Evolutionary conservation across 495 filamentous ascomycete genomes (phyloP).

Genomic region (Tuber indicum): DNA sequence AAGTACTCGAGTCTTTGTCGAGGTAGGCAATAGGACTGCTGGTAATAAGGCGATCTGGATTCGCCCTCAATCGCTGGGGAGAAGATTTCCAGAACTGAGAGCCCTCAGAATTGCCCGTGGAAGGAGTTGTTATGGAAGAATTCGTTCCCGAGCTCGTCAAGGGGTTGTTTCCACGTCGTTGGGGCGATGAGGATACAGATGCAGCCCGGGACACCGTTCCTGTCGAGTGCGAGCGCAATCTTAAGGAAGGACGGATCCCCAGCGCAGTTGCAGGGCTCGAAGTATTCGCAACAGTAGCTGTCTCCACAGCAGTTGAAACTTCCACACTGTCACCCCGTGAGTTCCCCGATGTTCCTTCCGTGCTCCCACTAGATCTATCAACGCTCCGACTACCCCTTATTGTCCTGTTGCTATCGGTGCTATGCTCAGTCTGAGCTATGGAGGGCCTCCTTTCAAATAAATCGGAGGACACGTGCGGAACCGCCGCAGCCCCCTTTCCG

Average conservation of each 20-base stretch:
- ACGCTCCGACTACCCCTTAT: slow-evolving; percentile 29
- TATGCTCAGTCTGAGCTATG: slow-evolving; percentile 19
- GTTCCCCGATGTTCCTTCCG: slow-evolving; percentile 21
- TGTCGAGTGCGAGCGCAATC: slow-evolving; percentile 27
- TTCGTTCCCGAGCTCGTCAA: slow-evolving; percentile 31
- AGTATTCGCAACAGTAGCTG: slow-evolving; percentile 8
- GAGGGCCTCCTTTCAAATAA: slow-evolving; percentile 25
- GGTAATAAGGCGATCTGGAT: slow-evolving; percentile 12
- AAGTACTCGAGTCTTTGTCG: slow-evolving; percentile 4
- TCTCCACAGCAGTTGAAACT: slow-evolving; percentile 16
- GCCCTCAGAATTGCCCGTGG: slow-evolving; percentile 32
- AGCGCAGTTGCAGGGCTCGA: slow-evolving; percentile 26
- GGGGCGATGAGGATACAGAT: slow-evolving; percentile 27
- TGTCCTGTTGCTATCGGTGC: slow-evolving; percentile 17
- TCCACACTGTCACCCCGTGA: slow-evolving; percentile 24
- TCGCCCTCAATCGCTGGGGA: slow-evolving; percentile 16
- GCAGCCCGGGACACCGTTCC: slow-evolving; percentile 16
- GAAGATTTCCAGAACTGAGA: slow-evolving; percentile 36
- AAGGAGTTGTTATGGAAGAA: slow-evolving; percentile 31
- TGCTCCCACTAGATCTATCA: slow-evolving; percentile 24
- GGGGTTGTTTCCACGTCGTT: slow-evolving; percentile 29
- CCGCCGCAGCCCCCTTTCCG: slow-evolving; percentile 34
- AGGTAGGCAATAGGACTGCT: slow-evolving; percentile 12
- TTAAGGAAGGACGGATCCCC: slow-evolving; percentile 28
- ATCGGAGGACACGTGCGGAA: slow-evolving; percentile 29